Conservation (phyloP, 495 filamentous ascomycete genomes). For the Platismatia glauca region DNA sequence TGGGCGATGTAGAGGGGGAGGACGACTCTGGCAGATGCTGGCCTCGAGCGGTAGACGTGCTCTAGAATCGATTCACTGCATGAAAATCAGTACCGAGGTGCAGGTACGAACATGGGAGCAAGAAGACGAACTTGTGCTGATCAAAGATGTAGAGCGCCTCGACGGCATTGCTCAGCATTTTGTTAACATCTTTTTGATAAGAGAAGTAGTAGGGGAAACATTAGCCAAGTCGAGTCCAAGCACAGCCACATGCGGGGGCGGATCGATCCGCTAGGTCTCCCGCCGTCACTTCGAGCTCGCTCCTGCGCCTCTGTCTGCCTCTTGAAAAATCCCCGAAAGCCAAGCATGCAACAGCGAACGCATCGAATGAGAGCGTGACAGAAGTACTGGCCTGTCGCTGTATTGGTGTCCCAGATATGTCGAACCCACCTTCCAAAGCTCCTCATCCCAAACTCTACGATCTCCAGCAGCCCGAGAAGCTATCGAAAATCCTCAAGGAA, state of each 20-base stretch:
- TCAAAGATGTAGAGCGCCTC: conserved; percentile 96
- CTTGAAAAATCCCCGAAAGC: background rate
- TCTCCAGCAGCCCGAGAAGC: conserved; percentile 43
- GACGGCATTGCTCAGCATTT: conserved; percentile 69
- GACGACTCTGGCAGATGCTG: conserved; percentile 64
- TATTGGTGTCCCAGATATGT: background rate
- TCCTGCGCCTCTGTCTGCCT: background rate
- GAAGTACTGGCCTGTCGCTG: background rate
- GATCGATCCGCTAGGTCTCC: background rate
- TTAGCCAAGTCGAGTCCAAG: background rate
- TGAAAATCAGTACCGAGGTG: background rate
- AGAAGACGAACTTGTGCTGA: conserved; percentile 68
- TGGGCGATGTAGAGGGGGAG: conserved; percentile 83
- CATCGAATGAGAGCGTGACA: background rate
- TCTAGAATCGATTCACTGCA: conserved; percentile 54
- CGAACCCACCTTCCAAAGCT: conserved; percentile 2
- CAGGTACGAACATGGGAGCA: background rate
- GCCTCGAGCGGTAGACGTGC: conserved; percentile 63
- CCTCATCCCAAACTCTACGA: conserved; percentile 28
- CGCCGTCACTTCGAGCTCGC: background rate
- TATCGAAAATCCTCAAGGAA: conserved; percentile 46
- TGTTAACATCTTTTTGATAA: conserved; percentile 16
- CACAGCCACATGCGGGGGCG: background rate
- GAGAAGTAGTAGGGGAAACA: background rate
- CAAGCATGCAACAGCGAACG: background rate